phyloP scores from a whole-genome alignment of 768 basidiomycete species.

The Mycena vulgaris region DNA sequence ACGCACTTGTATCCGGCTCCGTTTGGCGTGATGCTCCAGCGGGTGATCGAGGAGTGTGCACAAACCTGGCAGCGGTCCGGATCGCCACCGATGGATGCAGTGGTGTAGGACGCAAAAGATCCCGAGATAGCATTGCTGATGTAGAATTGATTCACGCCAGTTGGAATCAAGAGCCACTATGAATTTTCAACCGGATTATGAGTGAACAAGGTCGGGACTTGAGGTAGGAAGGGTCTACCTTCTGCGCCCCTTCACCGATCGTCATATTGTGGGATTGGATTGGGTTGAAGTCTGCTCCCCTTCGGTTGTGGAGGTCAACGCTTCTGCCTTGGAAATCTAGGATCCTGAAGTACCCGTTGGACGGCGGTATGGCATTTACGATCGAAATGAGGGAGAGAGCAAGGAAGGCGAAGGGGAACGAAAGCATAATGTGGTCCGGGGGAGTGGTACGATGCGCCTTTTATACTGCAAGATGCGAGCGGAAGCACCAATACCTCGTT shows the following conservation, averaged over 20 bases:
- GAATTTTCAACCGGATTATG: neutral
- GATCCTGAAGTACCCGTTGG: conserved; percentile 7
- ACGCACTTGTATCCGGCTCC: neutral
- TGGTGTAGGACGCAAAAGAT: conserved; percentile 8
- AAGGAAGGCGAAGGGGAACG: neutral
- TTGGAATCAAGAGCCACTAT: neutral
- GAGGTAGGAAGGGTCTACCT: neutral
- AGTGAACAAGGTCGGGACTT: neutral
- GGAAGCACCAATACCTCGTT: too few relatives aligned
- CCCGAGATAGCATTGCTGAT: conserved; percentile 1
- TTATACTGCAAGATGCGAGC: too few relatives aligned
- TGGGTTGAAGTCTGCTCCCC: neutral
- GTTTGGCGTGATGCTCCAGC: neutral
- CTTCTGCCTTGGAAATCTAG: neutral
- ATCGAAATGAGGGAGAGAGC: neutral
- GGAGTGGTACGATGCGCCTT: too few relatives aligned
- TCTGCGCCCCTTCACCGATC: neutral
- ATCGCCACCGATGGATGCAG: neutral
- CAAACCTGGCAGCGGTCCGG: neutral
- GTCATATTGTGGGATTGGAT: neutral
- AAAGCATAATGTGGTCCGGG: too few relatives aligned
- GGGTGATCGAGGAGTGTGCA: neutral
- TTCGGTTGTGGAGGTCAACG: conserved; percentile 1
- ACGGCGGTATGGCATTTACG: neutral
- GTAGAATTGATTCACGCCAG: neutral